Conservation (phyloP, 2,329 filamentous ascomycete genomes). For the Diaporthe velutina region DNA sequence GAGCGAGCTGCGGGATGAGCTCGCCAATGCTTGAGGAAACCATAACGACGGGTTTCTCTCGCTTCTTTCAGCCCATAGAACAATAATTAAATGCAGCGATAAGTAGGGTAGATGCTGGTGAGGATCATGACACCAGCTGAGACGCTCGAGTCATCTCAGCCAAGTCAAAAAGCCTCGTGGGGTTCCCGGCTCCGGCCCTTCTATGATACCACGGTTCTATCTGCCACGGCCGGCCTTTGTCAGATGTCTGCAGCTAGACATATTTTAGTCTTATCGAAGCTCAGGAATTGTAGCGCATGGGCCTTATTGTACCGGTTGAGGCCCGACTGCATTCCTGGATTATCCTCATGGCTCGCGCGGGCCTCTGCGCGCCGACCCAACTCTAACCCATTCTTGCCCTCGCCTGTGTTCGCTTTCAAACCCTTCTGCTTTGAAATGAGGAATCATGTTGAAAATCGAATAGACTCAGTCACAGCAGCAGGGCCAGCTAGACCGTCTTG, state of each 20-base stretch:
- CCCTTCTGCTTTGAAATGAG: too few relatives aligned
- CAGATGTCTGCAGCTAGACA: not conserved
- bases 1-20: slow-evolving; percentile 23
- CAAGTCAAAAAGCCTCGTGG: not conserved
- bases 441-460: too few relatives aligned
- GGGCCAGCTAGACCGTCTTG: too few relatives aligned
- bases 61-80: not conserved
- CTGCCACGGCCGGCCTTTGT: not conserved
- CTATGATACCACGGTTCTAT: not conserved
- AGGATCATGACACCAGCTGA: not conserved
- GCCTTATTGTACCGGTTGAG: not conserved
- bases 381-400: too few relatives aligned
- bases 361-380: not conserved
- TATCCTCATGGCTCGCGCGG: not conserved
- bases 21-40: slow-evolving; percentile 11
- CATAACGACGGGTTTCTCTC: not conserved
- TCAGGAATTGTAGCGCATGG: not conserved
- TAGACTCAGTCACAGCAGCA: too few relatives aligned
- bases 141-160: not conserved
- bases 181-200: not conserved
- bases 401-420: too few relatives aligned
- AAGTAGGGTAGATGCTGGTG: too few relatives aligned
- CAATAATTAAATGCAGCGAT: not conserved
- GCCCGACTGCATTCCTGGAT: not conserved
- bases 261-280: not conserved